A percentile compares a stretch with the other conserved stretches of the same genome.
Conservation (phyloP, 1,284 basidiomycete genomes). For the Paramarasmius palmivorus region DNA sequence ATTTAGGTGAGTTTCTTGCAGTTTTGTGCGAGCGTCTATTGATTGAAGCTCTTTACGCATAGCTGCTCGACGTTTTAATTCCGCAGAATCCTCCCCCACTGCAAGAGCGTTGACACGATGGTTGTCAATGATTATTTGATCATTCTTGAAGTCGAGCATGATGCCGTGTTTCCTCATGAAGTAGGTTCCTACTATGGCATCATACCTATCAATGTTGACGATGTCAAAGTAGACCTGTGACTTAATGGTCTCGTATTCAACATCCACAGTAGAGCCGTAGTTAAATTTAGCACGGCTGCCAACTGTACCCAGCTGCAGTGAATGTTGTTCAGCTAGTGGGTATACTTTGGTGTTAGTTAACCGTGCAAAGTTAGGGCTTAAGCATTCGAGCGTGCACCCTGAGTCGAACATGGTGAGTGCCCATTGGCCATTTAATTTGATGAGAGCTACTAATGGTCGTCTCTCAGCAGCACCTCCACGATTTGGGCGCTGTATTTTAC, state of each 20-base stretch:
- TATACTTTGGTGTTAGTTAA: constrained; percentile 8
- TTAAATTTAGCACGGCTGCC: constrained; percentile 17
- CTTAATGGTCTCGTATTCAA: neutral
- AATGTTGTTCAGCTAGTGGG: constrained; percentile 11
- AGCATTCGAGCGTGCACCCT: constrained; percentile 14
- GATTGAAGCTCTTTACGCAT: neutral
- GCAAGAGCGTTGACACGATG: constrained; percentile 8
- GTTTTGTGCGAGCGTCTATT: too few species aligned
- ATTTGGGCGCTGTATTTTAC: neutral
- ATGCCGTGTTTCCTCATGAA: constrained; percentile 17
- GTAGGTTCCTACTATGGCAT: constrained; percentile 17
- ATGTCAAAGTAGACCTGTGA: constrained; percentile 22
- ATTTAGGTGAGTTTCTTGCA: neutral
- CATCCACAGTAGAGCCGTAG: constrained; percentile 2
- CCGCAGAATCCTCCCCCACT: constrained; percentile 15
- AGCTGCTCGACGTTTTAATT: constrained; percentile 5
- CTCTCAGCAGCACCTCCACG: neutral
- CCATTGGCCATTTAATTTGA: neutral
- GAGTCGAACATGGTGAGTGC: constrained; percentile 18
- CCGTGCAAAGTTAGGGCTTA: constrained; percentile 10
- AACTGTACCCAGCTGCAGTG: constrained; percentile 15
- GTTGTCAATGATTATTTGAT: constrained; percentile 8
- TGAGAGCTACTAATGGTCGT: constrained; percentile 4
- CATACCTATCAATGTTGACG: constrained; percentile 20
- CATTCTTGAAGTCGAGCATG: constrained; percentile 13